Conservation (phyloP, 2,329 filamentous ascomycete species). For the Thelonectria rubi region DNA sequence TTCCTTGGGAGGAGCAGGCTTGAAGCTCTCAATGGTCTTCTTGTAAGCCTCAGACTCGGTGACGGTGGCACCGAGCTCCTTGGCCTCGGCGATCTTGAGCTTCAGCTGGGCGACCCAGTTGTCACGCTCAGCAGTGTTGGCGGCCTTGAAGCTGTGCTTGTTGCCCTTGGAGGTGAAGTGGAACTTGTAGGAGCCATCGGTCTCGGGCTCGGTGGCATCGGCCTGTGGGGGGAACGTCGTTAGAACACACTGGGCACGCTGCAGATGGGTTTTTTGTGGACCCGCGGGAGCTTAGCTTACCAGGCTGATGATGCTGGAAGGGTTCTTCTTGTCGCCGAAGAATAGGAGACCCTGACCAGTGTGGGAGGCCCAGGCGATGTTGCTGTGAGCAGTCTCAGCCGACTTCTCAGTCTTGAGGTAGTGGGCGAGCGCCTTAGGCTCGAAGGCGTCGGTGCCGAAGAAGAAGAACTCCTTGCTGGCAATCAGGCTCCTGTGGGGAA, state of each 20-base stretch:
- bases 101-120: constrained; percentile 90
- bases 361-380: constrained; percentile 88
- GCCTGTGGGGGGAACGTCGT: constrained; percentile 50
- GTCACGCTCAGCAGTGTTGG: constrained; percentile 79
- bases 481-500: constrained; percentile 74
- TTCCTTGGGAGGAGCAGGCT: constrained; percentile 55
- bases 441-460: constrained; percentile 78
- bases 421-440: constrained; percentile 75
- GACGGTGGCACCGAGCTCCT: constrained; percentile 78
- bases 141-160: constrained; percentile 94
- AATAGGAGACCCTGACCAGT: constrained; percentile 96
- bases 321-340: constrained; percentile 85
- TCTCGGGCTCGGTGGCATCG: constrained; percentile 74
- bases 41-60: constrained; percentile 89
- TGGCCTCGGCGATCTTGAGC: constrained; percentile 84
- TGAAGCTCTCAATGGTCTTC: constrained; percentile 77
- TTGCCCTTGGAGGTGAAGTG: constrained; percentile 84
- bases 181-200: constrained; percentile 84
- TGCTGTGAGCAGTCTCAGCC: constrained; percentile 75
- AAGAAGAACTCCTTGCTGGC: constrained; percentile 95
- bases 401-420: constrained; percentile 93
- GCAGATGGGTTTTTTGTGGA: constrained; percentile 25
- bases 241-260: constrained; percentile 28
- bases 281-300: constrained; percentile 60
- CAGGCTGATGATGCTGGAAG: constrained; percentile 84